Percentiles rank a stretch among this genome's conserved stretches.
phyloP scores from a whole-genome alignment of 148 eudicot species.

The Rhododendron henanense region DNA sequence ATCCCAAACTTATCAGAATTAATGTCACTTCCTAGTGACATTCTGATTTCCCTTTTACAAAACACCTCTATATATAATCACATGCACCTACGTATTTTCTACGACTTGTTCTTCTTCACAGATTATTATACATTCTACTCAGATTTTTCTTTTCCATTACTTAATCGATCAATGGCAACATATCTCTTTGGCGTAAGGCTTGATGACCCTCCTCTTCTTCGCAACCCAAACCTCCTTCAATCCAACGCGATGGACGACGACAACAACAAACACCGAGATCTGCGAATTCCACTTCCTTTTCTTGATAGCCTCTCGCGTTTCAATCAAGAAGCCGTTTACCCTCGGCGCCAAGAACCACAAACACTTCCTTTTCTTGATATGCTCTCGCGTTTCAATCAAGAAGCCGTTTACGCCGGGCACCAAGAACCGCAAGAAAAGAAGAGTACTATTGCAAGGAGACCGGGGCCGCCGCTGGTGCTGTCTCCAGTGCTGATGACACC shows the following conservation, averaged over 20 bases:
- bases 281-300: neutral
- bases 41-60: neutral
- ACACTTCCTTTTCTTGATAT: neutral
- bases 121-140: neutral
- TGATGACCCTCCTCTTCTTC: neutral
- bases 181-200: neutral
- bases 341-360: no score
- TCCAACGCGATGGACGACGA: neutral
- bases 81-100: neutral
- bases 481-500: neutral
- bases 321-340: no score
- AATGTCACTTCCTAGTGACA: neutral
- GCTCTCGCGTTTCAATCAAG: neutral
- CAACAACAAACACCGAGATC: neutral
- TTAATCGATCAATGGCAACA: neutral
- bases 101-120: neutral
- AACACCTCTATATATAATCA: no score
- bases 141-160: neutral
- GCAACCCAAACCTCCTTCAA: neutral
- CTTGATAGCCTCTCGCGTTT: neutral
- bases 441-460: neutral
- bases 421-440: neutral
- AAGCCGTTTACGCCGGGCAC: accelerated
- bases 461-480: neutral
- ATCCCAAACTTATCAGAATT: no score